Evolutionary conservation across 495 filamentous ascomycete genomes (phyloP).

Genomic region (Talaromyces nanjingensis): DNA sequence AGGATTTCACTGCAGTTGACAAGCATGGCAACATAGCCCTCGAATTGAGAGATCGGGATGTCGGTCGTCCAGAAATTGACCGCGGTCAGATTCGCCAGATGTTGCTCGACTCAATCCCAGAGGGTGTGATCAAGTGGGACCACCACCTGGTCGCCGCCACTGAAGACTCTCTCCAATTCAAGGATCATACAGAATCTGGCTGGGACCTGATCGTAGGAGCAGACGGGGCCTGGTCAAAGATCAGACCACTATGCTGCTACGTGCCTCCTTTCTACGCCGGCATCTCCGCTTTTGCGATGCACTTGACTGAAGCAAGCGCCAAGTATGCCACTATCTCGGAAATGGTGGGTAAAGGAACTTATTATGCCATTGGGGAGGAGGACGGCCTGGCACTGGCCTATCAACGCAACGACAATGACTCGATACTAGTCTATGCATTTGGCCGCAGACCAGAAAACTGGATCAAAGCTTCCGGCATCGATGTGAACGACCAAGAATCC

Average conservation of each 20-base stretch:
- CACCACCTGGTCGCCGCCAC: conserved; percentile 16
- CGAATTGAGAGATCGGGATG: background rate
- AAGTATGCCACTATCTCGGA: conserved; percentile 26
- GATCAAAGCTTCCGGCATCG: conserved; percentile 20
- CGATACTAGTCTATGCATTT: background rate
- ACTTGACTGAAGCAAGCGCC: conserved; percentile 22
- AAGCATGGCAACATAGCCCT: conserved; percentile 16
- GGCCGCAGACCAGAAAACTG: conserved; percentile 8
- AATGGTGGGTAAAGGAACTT: conserved; percentile 35
- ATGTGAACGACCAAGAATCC: conserved; percentile 8
- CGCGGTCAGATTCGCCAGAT: conserved; percentile 19
- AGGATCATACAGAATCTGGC: conserved; percentile 7
- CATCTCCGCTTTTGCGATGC: conserved; percentile 28
- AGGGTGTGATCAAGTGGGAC: conserved; percentile 21
- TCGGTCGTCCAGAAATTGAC: conserved; percentile 24
- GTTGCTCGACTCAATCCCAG: conserved; percentile 21
- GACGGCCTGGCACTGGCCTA: background rate
- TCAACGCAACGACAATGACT: conserved; percentile 4
- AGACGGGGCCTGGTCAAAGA: conserved; percentile 55
- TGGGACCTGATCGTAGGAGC: conserved; percentile 54
- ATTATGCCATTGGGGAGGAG: conserved; percentile 26
- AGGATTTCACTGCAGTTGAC: conserved; percentile 27
- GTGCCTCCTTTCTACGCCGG: conserved; percentile 45
- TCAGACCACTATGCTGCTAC: conserved; percentile 39
- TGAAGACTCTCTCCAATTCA: conserved; percentile 12